Conservation (phyloP, 2,329 filamentous ascomycete species). For the Chalara sp. region DNA sequence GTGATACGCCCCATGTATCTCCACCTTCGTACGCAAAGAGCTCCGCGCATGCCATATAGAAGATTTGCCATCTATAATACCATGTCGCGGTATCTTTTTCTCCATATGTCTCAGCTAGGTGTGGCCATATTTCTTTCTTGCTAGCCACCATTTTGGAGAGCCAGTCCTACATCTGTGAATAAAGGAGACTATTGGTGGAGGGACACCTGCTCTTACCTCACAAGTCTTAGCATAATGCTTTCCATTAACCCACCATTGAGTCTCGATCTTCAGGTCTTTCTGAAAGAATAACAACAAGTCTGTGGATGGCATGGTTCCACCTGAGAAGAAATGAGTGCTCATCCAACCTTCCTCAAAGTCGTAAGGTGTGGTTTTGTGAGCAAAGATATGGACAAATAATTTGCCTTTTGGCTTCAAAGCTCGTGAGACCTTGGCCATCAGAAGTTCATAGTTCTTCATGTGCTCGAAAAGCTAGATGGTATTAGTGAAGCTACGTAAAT, state of each 20-base stretch:
- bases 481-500: slow-evolving; percentile 3
- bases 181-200: neutral
- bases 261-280: slow-evolving; percentile 48
- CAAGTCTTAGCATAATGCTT: slow-evolving; percentile 63
- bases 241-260: slow-evolving; percentile 67
- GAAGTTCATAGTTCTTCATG: slow-evolving; percentile 68
- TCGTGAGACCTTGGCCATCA: slow-evolving; percentile 55
- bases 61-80: slow-evolving; percentile 68
- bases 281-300: slow-evolving; percentile 65
- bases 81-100: slow-evolving; percentile 51
- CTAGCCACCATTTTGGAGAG: slow-evolving; percentile 50
- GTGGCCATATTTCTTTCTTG: slow-evolving; percentile 56
- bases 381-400: slow-evolving; percentile 64
- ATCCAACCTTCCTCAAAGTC: slow-evolving; percentile 70
- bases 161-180: slow-evolving; percentile 43
- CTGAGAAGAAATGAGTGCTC: slow-evolving; percentile 67
- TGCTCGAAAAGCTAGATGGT: slow-evolving; percentile 59
- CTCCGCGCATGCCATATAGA: slow-evolving; percentile 66
- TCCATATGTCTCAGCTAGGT: slow-evolving; percentile 59
- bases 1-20: slow-evolving; percentile 61
- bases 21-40: slow-evolving; percentile 59
- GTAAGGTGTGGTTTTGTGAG: slow-evolving; percentile 58
- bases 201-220: slow-evolving; percentile 39
- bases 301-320: slow-evolving; percentile 63
- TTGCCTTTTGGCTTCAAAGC: slow-evolving; percentile 57